phyloP scores from a whole-genome alignment of 768 basidiomycete genomes.

The Galerina sulciceps region DNA sequence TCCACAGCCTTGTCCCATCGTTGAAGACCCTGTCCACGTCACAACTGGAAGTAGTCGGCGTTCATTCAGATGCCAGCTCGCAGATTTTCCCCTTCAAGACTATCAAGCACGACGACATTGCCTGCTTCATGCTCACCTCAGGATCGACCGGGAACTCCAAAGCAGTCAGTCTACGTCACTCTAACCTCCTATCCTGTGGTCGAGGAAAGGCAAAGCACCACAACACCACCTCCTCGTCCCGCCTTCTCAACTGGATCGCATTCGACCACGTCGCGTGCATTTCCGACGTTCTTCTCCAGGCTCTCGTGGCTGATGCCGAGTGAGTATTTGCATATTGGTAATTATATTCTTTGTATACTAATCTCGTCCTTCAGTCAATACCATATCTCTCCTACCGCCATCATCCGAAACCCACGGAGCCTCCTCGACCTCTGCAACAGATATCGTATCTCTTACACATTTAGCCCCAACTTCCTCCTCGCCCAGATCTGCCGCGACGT shows the following conservation, averaged over 20 bases:
- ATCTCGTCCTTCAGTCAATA: neutral
- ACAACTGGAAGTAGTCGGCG: neutral
- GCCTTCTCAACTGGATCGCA: neutral
- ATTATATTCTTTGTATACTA: neutral
- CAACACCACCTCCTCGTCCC: neutral
- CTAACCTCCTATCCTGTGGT: neutral
- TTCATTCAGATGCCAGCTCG: neutral
- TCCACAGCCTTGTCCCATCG: neutral
- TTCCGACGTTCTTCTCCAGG: neutral
- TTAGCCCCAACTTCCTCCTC: slow-evolving; percentile 2
- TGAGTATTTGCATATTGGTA: neutral
- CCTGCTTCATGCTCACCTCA: neutral
- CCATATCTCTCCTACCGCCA: neutral
- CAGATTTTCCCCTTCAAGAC: neutral
- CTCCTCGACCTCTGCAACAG: neutral
- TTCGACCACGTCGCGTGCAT: slow-evolving; percentile 2
- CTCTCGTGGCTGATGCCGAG: neutral
- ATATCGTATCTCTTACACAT: neutral
- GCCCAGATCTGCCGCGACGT: neutral
- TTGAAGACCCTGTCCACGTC: neutral
- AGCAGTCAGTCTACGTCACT: neutral
- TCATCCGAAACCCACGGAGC: neutral
- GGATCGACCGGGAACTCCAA: slow-evolving; percentile 3
- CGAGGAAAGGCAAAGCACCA: neutral
- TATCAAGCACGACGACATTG: neutral